Percentiles rank a stretch among this genome's conserved stretches.
Evolutionary conservation across 345 rosid genomes (phyloP).

Genomic region (Moringa oleifera): DNA sequence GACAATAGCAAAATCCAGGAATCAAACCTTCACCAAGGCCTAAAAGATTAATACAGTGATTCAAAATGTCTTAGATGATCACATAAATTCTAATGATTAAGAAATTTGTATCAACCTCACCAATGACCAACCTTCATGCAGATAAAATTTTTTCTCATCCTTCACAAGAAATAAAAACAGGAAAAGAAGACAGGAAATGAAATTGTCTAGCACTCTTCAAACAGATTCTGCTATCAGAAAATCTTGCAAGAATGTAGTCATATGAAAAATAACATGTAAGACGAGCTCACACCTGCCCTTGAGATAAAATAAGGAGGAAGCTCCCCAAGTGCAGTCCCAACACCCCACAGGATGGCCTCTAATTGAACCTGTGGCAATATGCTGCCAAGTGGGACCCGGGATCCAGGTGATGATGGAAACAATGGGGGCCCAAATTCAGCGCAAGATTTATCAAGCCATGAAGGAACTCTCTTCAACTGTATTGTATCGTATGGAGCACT

Average conservation of each 20-base stretch:
- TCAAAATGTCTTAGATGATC: no score
- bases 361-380: slow-evolving; percentile 75
- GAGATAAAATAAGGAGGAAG: slow-evolving; percentile 99
- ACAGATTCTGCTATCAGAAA: neutral
- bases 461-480: slow-evolving; percentile 71
- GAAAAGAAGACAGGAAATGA: no score
- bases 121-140: no score
- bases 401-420: slow-evolving; percentile 45
- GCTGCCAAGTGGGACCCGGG: slow-evolving; percentile 83
- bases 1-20: no score
- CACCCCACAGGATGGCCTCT: slow-evolving; percentile 91
- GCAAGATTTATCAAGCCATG: slow-evolving; percentile 94
- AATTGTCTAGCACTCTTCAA: neutral
- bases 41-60: neutral
- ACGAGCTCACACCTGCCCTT: slow-evolving; percentile 63
- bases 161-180: no score
- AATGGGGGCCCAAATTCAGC: slow-evolving; percentile 77
- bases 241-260: no score
- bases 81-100: no score
- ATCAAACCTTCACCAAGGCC: no score
- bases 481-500: slow-evolving; percentile 94
- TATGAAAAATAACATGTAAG: neutral
- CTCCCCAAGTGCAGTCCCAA: slow-evolving; percentile 99
- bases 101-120: no score
- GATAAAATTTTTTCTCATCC: no score